Base-by-base conservation (phyloP, 148 eudicot genomes). In the Beta vulgaris region DNA sequence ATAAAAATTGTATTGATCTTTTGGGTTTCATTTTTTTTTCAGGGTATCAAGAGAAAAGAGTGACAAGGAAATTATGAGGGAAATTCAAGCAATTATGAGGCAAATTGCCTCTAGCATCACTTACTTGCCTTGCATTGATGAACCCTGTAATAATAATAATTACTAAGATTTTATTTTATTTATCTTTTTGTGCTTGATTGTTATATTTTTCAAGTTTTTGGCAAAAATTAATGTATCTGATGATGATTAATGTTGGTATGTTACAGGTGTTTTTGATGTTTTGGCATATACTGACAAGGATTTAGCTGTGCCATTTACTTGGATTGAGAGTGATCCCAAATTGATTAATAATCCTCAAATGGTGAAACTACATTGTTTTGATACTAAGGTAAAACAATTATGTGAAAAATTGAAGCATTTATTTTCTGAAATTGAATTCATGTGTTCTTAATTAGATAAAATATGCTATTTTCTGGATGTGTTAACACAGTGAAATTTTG, bases 21-120 rank as follows among this genome's bases (percentile, higher is more conserved):
- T 39, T 63, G 73, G 23, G 26, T 7, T 7, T 29, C 25, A 37
- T 54, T 69, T 68, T 10, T 44, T 58, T 58, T 74, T 25, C 84
- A 95, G 98, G 31, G 97, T 86, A 5, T 89, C 98, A 35, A 89
- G 90, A 82, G 98, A 95, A 84, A 95, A 95, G 79, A 95, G 98
- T 80, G 98, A 95, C 74, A 95, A 95, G 76, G 98, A 95, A 76
- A 95, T 95, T 0, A 95, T 95, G 98, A 90, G 98, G 72, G 98
- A 95, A 78, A 95, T 95, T 46, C 98, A 95, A 84, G 98, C 98
- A 62, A 92, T 95, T 69, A 95, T 95, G 98, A 88, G 98, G 61
- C 98, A 95, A 73, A 92, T 92, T 63, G 93, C 93, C 61, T 92
- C 98, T 16, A 95, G 98, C 84, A 89, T 95, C 57, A 92, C 98